Evolutionary conservation across 2,329 filamentous ascomycete species (phyloP).

Genomic region (Colletotrichum agaves): DNA sequence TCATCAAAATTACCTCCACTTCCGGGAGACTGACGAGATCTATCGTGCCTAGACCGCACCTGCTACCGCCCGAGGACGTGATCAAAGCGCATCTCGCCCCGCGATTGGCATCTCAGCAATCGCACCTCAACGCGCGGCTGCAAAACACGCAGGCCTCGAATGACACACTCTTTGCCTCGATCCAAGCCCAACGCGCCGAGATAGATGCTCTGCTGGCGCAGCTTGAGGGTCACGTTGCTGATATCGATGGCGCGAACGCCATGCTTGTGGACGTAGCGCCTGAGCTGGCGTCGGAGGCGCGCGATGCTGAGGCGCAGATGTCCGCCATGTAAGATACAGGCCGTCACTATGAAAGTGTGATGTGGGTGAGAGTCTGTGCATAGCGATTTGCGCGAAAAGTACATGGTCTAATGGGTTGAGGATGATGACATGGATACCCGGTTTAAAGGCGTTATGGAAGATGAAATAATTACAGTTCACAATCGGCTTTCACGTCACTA

Average conservation of each 20-base stretch:
- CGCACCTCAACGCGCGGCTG: conserved; percentile 66
- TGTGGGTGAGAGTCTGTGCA: not conserved
- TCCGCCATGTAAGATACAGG: conserved; percentile 30
- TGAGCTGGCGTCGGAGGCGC: conserved; percentile 62
- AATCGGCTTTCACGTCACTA: not conserved
- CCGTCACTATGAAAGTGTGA: not conserved
- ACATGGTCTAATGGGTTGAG: too few species aligned
- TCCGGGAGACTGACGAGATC: not conserved
- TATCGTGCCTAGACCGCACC: conserved; percentile 59
- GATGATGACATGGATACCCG: conserved; percentile 10
- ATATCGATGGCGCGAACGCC: conserved; percentile 64
- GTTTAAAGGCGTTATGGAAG: not conserved
- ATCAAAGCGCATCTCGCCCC: conserved; percentile 66
- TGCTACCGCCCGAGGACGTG: conserved; percentile 63
- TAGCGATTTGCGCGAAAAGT: too few species aligned
- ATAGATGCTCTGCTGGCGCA: conserved; percentile 60
- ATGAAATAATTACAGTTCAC: not conserved
- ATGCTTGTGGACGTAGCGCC: conserved; percentile 59
- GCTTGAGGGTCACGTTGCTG: conserved; percentile 63
- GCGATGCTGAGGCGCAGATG: conserved; percentile 56
- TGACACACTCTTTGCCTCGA: conserved; percentile 60
- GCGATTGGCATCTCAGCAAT: conserved; percentile 62
- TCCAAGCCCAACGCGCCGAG: conserved; percentile 65
- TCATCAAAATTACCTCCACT: not conserved
- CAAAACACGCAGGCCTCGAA: conserved; percentile 69